These are phyloP conservation scores for Lactarius akahatsu DNA, from an alignment of 768 basidiomycete genomes.

Conservation along the genomic window DNA sequence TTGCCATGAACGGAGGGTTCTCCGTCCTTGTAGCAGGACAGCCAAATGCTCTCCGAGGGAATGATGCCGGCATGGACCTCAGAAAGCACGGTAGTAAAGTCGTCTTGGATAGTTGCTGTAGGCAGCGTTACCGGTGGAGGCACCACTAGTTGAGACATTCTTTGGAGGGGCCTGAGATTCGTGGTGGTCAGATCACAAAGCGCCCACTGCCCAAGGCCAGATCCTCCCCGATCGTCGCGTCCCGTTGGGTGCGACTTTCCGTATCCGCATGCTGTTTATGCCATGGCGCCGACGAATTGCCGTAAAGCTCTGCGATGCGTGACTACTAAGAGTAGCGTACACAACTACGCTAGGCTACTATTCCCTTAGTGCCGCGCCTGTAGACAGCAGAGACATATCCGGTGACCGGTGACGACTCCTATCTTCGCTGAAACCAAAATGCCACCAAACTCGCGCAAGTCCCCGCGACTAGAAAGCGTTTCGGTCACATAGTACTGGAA, in stretches of 20 bases:
- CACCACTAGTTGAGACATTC: slow-evolving; percentile 3
- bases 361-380: too few relatives aligned
- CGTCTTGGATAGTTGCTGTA: slow-evolving; percentile 27
- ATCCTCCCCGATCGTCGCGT: too few relatives aligned
- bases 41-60: slow-evolving; percentile 28
- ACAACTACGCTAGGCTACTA: background rate
- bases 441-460: background rate
- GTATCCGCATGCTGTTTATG: background rate
- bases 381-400: background rate
- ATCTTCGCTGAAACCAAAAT: background rate
- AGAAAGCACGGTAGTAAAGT: slow-evolving; percentile 27
- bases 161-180: background rate
- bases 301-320: background rate
- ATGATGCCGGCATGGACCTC: slow-evolving; percentile 26
- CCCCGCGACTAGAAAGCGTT: background rate
- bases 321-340: background rate
- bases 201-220: too few relatives aligned
- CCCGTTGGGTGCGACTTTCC: background rate
- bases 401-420: too few relatives aligned
- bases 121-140: slow-evolving; percentile 21
- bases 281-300: background rate
- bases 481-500: background rate
- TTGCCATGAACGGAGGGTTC: slow-evolving; percentile 29
- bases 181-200: background rate
- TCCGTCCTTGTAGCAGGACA: slow-evolving; percentile 28